phyloP scores from a whole-genome alignment of 2,329 filamentous ascomycete genomes.

The Fonsecaea nubica region DNA sequence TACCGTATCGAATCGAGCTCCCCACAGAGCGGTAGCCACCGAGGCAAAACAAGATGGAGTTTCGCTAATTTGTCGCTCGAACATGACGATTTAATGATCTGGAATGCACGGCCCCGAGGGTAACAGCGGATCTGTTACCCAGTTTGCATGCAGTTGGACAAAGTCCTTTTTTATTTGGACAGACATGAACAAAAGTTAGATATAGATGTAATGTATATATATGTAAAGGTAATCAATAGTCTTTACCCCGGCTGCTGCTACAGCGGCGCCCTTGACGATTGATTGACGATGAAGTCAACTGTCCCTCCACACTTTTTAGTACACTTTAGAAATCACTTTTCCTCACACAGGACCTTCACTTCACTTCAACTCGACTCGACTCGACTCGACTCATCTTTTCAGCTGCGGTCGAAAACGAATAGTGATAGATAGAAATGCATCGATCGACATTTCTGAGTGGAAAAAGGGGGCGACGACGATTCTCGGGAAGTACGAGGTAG shows the following conservation, averaged over 20 bases:
- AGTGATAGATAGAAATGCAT: too few relatives aligned
- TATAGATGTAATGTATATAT: conserved; percentile 5
- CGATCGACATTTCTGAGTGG: too few relatives aligned
- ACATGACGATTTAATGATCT: background rate
- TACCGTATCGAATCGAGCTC: conserved; percentile 33
- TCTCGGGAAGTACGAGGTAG: too few relatives aligned
- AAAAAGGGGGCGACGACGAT: too few relatives aligned
- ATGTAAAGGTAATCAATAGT: background rate
- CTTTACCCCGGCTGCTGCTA: background rate
- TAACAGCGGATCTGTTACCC: background rate
- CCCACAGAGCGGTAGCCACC: background rate
- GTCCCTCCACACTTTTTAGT: too few relatives aligned
- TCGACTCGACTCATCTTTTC: too few relatives aligned
- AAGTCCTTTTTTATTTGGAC: background rate
- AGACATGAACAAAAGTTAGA: background rate
- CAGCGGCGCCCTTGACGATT: too few relatives aligned
- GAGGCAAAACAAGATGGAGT: background rate
- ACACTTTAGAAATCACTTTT: too few relatives aligned
- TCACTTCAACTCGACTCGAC: too few relatives aligned
- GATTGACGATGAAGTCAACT: too few relatives aligned
- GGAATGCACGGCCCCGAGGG: background rate
- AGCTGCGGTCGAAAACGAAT: too few relatives aligned
- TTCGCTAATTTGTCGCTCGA: background rate
- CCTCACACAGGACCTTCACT: too few relatives aligned
- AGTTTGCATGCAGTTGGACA: background rate